phyloP scores from a whole-genome alignment of 371 early-diverging fungal species.

The Rhizopus sp. region DNA sequence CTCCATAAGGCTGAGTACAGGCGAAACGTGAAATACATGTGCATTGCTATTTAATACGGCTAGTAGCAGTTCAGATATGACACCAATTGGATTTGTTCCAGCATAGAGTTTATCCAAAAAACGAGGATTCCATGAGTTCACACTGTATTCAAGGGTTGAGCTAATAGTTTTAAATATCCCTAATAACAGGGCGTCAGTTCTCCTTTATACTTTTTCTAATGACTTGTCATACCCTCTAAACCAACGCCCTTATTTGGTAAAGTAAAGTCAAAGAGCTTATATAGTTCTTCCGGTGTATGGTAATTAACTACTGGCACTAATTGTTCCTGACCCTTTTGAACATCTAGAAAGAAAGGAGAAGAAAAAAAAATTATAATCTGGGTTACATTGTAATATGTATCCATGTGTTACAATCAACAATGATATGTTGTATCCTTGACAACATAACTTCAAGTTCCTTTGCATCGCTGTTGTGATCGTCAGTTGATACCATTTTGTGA shows the following conservation, averaged over 20 bases:
- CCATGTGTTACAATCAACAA: constrained; percentile 32
- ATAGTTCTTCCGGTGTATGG: constrained; percentile 53
- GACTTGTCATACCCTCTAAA: constrained; percentile 41
- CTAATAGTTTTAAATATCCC: constrained; percentile 58
- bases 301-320: constrained; percentile 49
- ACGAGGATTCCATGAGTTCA: constrained; percentile 74
- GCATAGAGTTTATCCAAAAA: constrained; percentile 90
- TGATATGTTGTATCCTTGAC: constrained; percentile 31
- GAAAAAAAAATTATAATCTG: neutral
- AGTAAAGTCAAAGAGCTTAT: constrained; percentile 52
- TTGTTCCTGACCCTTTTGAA: constrained; percentile 47
- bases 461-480: constrained; percentile 25
- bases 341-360: constrained; percentile 29
- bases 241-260: constrained; percentile 54
- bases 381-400: neutral
- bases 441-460: constrained; percentile 41
- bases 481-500: constrained; percentile 25
- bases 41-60: constrained; percentile 79
- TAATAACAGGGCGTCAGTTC: constrained; percentile 11
- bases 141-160: constrained; percentile 57
- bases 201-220: constrained; percentile 6
- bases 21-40: constrained; percentile 83
- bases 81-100: constrained; percentile 79
- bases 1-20: constrained; percentile 79
- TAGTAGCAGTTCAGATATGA: constrained; percentile 75